Evolutionary conservation across 805 yeast species (phyloP).

Genomic region (Teunomyces funiuensis): DNA sequence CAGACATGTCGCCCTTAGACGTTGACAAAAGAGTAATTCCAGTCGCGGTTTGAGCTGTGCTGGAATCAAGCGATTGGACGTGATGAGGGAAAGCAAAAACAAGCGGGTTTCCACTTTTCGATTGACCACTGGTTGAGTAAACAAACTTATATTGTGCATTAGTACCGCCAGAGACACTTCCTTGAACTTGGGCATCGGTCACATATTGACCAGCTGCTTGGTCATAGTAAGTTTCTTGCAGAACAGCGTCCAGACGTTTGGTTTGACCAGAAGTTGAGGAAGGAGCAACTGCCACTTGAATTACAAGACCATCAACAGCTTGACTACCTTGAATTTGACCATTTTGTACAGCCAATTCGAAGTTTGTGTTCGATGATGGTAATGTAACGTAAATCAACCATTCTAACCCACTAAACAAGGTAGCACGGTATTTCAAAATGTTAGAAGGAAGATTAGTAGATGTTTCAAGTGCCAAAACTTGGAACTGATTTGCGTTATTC

Average conservation of each 20-base stretch:
- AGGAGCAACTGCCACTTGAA: constrained; percentile 55
- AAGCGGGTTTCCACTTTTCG: constrained; percentile 46
- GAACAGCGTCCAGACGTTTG: background rate
- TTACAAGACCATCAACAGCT: constrained; percentile 43
- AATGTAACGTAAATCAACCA: constrained; percentile 56
- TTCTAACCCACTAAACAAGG: constrained; percentile 37
- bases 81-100: constrained; percentile 58
- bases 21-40: constrained; percentile 46
- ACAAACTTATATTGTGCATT: constrained; percentile 48
- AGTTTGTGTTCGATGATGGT: constrained; percentile 37
- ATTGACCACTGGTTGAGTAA: constrained; percentile 51
- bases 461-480: background rate
- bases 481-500: constrained; percentile 31
- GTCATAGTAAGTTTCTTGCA: constrained; percentile 50
- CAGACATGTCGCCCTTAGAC: constrained; percentile 53
- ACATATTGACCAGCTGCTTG: constrained; percentile 69
- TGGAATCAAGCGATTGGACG: constrained; percentile 32
- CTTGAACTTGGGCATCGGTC: constrained; percentile 47
- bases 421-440: constrained; percentile 38
- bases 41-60: constrained; percentile 31
- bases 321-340: constrained; percentile 36
- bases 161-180: constrained; percentile 45
- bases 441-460: constrained; percentile 6
- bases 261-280: constrained; percentile 19
- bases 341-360: constrained; percentile 34